Evolutionary conservation across 2,329 filamentous ascomycete species (phyloP).

Genomic region (Emydomyces testavorans): DNA sequence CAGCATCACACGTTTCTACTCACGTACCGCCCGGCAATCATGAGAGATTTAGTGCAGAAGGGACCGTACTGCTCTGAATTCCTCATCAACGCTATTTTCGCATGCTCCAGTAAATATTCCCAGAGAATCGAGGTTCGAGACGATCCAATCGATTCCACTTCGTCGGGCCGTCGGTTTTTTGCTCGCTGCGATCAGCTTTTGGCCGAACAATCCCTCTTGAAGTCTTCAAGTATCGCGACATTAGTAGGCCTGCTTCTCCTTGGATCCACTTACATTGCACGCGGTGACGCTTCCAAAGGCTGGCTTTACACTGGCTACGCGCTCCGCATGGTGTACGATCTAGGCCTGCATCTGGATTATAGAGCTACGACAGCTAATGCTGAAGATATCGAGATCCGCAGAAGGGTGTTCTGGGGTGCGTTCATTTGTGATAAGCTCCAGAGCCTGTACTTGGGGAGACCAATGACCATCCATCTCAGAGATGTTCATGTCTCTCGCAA

Average conservation of each 20-base stretch:
- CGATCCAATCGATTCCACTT: constrained; percentile 27
- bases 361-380: constrained; percentile 20
- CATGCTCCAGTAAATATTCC: constrained; percentile 32
- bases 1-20: constrained; percentile 32
- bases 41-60: constrained; percentile 26
- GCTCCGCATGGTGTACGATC: constrained; percentile 33
- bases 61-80: constrained; percentile 32
- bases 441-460: constrained; percentile 45
- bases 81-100: constrained; percentile 35
- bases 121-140: constrained; percentile 28
- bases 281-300: constrained; percentile 22
- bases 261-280: constrained; percentile 21
- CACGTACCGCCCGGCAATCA: constrained; percentile 32
- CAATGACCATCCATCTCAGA: constrained; percentile 28
- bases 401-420: constrained; percentile 28
- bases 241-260: constrained; percentile 27
- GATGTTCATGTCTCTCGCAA: constrained; percentile 23
- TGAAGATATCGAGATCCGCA: constrained; percentile 24
- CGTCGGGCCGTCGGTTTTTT: constrained; percentile 31
- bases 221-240: constrained; percentile 30
- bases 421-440: constrained; percentile 43
- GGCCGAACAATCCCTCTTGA: constrained; percentile 26
- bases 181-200: constrained; percentile 30
- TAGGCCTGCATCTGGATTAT: constrained; percentile 31
- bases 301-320: constrained; percentile 36